phyloP scores from a whole-genome alignment of 768 basidiomycete genomes.

The Agaricus sinodeliciosus region DNA sequence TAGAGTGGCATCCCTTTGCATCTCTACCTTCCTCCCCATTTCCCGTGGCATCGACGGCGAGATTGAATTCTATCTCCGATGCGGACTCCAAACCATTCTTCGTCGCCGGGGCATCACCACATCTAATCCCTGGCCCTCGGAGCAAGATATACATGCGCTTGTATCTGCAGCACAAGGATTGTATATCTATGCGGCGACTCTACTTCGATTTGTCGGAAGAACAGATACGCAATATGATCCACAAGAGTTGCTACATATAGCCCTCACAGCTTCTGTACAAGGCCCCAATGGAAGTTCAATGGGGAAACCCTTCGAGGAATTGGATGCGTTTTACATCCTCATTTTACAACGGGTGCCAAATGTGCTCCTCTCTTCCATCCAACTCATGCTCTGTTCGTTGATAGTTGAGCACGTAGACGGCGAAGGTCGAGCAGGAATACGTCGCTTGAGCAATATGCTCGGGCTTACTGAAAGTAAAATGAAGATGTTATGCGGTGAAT shows the following conservation, averaged over 20 bases:
- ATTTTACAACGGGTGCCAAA: not conserved
- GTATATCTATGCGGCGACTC: too few relatives aligned
- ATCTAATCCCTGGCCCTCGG: too few relatives aligned
- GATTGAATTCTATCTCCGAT: too few relatives aligned
- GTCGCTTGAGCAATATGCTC: not conserved
- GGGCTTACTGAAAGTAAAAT: not conserved
- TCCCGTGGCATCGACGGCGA: not conserved
- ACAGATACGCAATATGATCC: not conserved
- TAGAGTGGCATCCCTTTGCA: not conserved
- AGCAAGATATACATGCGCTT: too few relatives aligned
- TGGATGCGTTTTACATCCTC: not conserved
- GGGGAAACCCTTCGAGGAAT: not conserved
- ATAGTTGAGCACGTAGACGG: not conserved
- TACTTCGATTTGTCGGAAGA: not conserved
- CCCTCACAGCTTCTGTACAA: conserved; percentile 13
- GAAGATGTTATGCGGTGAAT: not conserved
- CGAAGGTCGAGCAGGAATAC: not conserved
- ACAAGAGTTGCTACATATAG: not conserved
- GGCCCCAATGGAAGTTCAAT: not conserved
- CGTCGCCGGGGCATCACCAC: too few relatives aligned
- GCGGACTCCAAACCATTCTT: too few relatives aligned
- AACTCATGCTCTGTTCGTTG: not conserved
- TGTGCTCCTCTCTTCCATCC: not conserved
- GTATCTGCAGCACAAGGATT: too few relatives aligned
- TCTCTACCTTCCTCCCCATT: not conserved